Evolutionary conservation across 768 basidiomycete species (phyloP).

Genomic region (Chiua virens): DNA sequence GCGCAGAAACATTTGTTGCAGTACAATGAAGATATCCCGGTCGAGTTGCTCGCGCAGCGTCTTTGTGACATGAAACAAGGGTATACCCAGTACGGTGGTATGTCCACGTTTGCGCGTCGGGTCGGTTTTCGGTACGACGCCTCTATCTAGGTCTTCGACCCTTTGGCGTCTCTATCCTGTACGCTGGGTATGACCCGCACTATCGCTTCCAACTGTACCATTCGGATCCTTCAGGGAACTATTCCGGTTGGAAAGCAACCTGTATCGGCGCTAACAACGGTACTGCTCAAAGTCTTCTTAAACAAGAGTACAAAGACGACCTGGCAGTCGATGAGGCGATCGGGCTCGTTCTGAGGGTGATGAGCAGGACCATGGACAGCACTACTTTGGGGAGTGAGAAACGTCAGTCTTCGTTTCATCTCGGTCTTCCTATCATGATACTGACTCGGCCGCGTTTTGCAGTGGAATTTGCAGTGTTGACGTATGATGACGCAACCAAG

Average conservation of each 20-base stretch:
- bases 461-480: slow-evolving; percentile 98
- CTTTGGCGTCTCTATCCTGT: slow-evolving; percentile 95
- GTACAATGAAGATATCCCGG: slow-evolving; percentile 98
- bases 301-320: slow-evolving; percentile 98
- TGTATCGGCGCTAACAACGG: slow-evolving; percentile 99
- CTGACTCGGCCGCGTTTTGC: slow-evolving; percentile 1
- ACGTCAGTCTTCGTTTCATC: slow-evolving; percentile 54
- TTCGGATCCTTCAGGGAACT: slow-evolving; percentile 97
- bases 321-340: slow-evolving; percentile 89
- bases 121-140: background rate
- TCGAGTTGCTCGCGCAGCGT: slow-evolving; percentile 90
- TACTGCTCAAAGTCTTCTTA: slow-evolving; percentile 90
- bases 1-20: slow-evolving; percentile 86
- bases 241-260: slow-evolving; percentile 97
- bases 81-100: slow-evolving; percentile 95
- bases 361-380: slow-evolving; percentile 99
- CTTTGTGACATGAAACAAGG: slow-evolving; percentile 98
- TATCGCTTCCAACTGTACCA: slow-evolving; percentile 98
- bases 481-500: slow-evolving; percentile 74
- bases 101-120: slow-evolving; percentile 11
- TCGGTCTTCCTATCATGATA: background rate
- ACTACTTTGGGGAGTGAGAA: slow-evolving; percentile 97
- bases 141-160: slow-evolving; percentile 76
- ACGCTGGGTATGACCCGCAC: slow-evolving; percentile 95
- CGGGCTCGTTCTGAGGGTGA: slow-evolving; percentile 85